These are phyloP conservation scores for Pseudomonodictys pantanalensis DNA, from an alignment of 495 filamentous ascomycete species.

Conservation along the genomic window DNA sequence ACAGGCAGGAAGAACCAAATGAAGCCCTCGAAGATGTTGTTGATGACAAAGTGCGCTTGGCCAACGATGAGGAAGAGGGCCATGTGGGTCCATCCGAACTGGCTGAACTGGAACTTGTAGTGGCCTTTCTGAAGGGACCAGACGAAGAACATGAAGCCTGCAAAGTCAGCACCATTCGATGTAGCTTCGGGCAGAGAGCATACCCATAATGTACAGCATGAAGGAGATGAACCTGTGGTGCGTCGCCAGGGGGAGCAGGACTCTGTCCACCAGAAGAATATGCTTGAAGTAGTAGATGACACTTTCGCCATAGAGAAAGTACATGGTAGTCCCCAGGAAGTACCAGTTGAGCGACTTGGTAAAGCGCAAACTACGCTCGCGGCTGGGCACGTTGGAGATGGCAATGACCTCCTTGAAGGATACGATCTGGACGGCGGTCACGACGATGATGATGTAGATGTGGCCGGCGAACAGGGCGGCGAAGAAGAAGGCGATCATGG, in stretches of 20 bases:
- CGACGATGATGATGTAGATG: slow-evolving; percentile 90
- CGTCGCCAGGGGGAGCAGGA: slow-evolving; percentile 87
- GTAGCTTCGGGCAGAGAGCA: slow-evolving; percentile 26
- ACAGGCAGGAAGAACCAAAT: slow-evolving; percentile 99
- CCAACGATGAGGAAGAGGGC: slow-evolving; percentile 96
- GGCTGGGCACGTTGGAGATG: slow-evolving; percentile 90
- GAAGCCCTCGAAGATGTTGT: slow-evolving; percentile 99
- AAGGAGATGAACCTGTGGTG: slow-evolving; percentile 99
- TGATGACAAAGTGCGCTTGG: slow-evolving; percentile 99
- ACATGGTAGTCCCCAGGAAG: slow-evolving; percentile 97
- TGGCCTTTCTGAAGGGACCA: slow-evolving; percentile 91
- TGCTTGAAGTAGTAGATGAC: slow-evolving; percentile 99
- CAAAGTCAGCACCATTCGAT: background rate
- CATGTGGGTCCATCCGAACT: slow-evolving; percentile 99
- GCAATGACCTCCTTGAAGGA: slow-evolving; percentile 99
- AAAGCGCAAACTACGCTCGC: slow-evolving; percentile 84
- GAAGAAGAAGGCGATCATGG: slow-evolving; percentile 96
- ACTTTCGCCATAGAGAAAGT: slow-evolving; percentile 96
- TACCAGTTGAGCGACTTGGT: slow-evolving; percentile 99
- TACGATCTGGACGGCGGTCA: slow-evolving; percentile 90
- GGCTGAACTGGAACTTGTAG: slow-evolving; percentile 97
- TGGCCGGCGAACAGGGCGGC: slow-evolving; percentile 87
- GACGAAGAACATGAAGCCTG: slow-evolving; percentile 99
- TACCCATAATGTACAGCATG: slow-evolving; percentile 93
- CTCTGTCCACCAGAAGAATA: slow-evolving; percentile 89